Evolutionary conservation across 441 rosid genomes (phyloP).

Genomic region (Corymbia citriodora): DNA sequence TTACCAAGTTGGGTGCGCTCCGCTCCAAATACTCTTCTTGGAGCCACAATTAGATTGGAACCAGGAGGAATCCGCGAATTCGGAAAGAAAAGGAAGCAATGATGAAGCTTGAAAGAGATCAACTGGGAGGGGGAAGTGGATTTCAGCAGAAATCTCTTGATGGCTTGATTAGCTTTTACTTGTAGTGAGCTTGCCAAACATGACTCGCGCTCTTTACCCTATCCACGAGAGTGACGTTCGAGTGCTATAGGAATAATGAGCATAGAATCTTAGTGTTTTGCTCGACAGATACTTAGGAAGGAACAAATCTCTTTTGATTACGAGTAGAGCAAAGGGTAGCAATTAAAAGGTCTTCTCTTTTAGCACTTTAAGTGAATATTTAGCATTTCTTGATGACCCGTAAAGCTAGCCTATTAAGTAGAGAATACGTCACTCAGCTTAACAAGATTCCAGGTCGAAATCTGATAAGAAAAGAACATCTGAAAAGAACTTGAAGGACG

Average conservation of each 20-base stretch:
- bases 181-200: too few species aligned
- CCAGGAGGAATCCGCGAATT: neutral
- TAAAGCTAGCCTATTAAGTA: neutral
- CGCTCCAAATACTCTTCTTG: conserved; percentile 30
- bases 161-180: neutral
- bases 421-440: neutral
- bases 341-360: neutral
- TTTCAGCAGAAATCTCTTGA: neutral
- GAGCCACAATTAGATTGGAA: conserved; percentile 52
- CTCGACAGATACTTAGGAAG: neutral
- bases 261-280: neutral
- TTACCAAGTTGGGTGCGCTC: conserved; percentile 22
- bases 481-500: neutral
- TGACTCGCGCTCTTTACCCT: neutral
- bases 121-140: neutral
- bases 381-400: neutral
- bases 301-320: neutral
- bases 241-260: neutral
- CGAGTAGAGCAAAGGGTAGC: neutral
- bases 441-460: neutral
- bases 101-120: neutral
- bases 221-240: neutral
- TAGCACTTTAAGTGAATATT: neutral
- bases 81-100: neutral
- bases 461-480: neutral